Conservation (phyloP, 1,284 basidiomycete genomes). For the Vanrija pseudolonga region DNA sequence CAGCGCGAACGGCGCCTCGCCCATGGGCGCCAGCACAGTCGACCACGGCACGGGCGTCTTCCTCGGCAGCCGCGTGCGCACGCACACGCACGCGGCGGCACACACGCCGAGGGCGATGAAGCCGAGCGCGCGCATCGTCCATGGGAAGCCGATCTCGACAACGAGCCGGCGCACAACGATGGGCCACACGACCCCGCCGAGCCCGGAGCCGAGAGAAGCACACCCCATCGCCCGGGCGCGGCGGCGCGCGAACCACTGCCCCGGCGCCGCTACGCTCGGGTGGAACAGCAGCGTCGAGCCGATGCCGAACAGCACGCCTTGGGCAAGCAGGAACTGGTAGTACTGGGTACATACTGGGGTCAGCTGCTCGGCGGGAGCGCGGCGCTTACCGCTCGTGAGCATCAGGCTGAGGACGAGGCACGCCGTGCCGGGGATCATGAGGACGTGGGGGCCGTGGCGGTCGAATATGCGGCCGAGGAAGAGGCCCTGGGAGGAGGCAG, state of each 20-base stretch:
- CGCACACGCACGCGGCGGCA: constrained; percentile 10
- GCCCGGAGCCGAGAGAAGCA: constrained; percentile 23
- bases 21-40: constrained; percentile 17
- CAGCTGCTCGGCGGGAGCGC: neutral
- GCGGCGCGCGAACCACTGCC: constrained; percentile 52
- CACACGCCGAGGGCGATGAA: constrained; percentile 26
- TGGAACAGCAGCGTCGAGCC: constrained; percentile 53
- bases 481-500: constrained; percentile 44
- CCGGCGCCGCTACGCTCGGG: constrained; percentile 53
- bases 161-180: constrained; percentile 35
- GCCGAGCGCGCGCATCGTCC: constrained; percentile 25
- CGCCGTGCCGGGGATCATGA: constrained; percentile 51
- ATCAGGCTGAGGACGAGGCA: constrained; percentile 49
- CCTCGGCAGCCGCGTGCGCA: constrained; percentile 19
- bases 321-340: constrained; percentile 52
- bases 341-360: constrained; percentile 56
- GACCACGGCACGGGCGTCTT: constrained; percentile 17
- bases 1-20: constrained; percentile 19
- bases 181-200: constrained; percentile 44
- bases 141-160: constrained; percentile 20
- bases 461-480: constrained; percentile 18
- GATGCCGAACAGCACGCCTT: constrained; percentile 26
- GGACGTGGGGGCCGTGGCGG: constrained; percentile 37
- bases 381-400: constrained; percentile 2
- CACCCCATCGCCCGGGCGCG: constrained; percentile 33